Conservation (phyloP, 2,329 filamentous ascomycete genomes). For the Aureobasidium uvarum region DNA sequence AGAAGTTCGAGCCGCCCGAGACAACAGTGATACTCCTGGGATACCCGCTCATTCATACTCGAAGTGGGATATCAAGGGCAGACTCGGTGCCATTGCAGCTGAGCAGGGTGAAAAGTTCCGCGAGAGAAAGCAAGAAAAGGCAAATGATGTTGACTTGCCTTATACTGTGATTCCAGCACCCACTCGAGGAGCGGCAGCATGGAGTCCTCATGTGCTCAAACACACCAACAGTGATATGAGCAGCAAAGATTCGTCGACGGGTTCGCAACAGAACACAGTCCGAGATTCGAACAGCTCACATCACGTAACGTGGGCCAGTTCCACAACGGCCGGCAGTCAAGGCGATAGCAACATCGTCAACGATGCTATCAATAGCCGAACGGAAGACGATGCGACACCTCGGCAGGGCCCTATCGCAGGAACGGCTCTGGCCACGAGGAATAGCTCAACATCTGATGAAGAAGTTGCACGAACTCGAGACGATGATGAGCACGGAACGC, state of each 20-base stretch:
- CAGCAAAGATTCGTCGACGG: background rate
- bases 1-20: slow-evolving; percentile 52
- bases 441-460: too few species aligned
- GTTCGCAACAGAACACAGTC: background rate
- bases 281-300: slow-evolving; percentile 17
- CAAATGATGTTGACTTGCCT: slow-evolving; percentile 47
- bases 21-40: slow-evolving; percentile 30
- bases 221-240: background rate
- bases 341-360: slow-evolving; percentile 6
- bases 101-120: slow-evolving; percentile 49
- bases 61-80: slow-evolving; percentile 46
- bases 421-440: background rate
- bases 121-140: slow-evolving; percentile 40
- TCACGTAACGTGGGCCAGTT: slow-evolving; percentile 23
- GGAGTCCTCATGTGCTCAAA: slow-evolving; percentile 46
- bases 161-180: slow-evolving; percentile 62
- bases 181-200: slow-evolving; percentile 52
- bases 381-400: background rate
- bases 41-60: slow-evolving; percentile 46
- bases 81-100: slow-evolving; percentile 51
- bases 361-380: background rate
- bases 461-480: background rate
- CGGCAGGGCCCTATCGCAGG: background rate
- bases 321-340: slow-evolving; percentile 22
- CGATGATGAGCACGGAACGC: slow-evolving; percentile 11